phyloP scores from a whole-genome alignment of 2,329 filamentous ascomycete genomes.

The Verticillium dahliae region DNA sequence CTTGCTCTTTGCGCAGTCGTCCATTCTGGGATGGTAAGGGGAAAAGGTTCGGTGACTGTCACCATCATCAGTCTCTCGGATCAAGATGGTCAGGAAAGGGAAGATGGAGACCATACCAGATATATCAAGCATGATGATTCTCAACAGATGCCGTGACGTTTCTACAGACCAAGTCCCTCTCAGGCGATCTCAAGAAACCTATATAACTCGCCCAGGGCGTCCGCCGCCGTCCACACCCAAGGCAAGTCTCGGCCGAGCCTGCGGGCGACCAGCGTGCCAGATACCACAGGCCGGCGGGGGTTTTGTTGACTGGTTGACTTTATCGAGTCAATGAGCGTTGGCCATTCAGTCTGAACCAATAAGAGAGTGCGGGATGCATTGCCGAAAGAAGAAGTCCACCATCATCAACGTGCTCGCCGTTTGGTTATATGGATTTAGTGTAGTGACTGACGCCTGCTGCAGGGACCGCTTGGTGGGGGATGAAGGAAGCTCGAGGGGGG shows the following conservation, averaged over 20 bases:
- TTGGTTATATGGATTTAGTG: background rate
- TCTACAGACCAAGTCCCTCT: background rate
- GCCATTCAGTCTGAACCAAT: background rate
- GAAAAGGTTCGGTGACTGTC: background rate
- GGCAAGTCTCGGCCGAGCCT: background rate
- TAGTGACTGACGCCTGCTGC: too few relatives aligned
- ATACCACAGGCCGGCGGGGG: background rate
- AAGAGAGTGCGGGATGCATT: background rate
- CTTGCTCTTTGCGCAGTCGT: slow-evolving; percentile 16
- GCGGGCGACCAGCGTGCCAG: background rate
- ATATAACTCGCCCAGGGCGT: background rate
- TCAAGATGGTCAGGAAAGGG: background rate
- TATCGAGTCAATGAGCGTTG: background rate
- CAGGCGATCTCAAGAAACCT: background rate
- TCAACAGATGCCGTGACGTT: background rate
- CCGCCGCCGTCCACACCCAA: background rate
- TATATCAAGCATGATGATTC: background rate
- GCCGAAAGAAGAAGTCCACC: background rate
- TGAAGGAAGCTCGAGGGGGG: background rate
- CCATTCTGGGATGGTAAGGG: slow-evolving; percentile 15
- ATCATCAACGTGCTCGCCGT: background rate
- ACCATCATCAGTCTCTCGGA: background rate
- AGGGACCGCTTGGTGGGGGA: background rate
- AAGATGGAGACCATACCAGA: background rate
- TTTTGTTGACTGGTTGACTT: background rate